Evolutionary conservation across 495 filamentous ascomycete species (phyloP).

Genomic region (Trichoderma orchidacearum): DNA sequence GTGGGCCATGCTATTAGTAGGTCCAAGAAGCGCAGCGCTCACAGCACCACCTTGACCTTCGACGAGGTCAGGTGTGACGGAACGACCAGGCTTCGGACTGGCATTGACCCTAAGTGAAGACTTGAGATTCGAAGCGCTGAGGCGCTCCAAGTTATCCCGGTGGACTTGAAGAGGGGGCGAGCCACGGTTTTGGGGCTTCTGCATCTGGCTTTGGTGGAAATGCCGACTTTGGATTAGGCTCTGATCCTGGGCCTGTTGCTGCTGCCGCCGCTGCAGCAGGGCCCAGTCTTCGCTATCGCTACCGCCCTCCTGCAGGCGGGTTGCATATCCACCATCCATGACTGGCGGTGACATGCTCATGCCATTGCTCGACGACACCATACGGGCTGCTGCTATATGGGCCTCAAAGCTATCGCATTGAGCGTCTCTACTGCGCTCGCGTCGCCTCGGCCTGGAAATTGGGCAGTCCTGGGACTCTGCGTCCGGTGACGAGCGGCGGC

Average conservation of each 20-base stretch:
- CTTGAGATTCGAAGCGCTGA: not conserved
- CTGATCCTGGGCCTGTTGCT: not conserved
- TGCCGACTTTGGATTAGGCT: not conserved
- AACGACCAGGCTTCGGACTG: not conserved
- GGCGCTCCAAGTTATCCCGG: not conserved
- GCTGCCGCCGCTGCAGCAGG: not conserved
- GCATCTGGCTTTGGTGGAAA: slow-evolving; percentile 2
- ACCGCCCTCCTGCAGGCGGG: not conserved
- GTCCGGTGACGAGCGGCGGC: not conserved
- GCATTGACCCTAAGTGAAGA: not conserved
- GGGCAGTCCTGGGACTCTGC: not conserved
- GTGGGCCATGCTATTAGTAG: slow-evolving; percentile 7
- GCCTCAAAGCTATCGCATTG: too few relatives aligned
- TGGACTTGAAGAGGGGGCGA: not conserved
- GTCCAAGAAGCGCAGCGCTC: not conserved
- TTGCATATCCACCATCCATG: slow-evolving; percentile 3
- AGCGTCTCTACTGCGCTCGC: not conserved
- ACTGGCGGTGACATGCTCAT: slow-evolving; percentile 2
- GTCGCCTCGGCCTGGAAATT: not conserved
- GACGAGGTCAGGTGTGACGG: not conserved
- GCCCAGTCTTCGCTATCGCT: not conserved
- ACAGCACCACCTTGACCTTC: not conserved
- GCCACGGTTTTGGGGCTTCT: slow-evolving; percentile 4
- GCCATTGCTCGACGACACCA: slow-evolving; percentile 2
- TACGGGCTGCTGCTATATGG: not conserved